Evolutionary conservation across 257 asterid genomes (phyloP), one percentile per base, ranked within the genome.

Genomic region (Oldenlandia corymbosa): DNA sequence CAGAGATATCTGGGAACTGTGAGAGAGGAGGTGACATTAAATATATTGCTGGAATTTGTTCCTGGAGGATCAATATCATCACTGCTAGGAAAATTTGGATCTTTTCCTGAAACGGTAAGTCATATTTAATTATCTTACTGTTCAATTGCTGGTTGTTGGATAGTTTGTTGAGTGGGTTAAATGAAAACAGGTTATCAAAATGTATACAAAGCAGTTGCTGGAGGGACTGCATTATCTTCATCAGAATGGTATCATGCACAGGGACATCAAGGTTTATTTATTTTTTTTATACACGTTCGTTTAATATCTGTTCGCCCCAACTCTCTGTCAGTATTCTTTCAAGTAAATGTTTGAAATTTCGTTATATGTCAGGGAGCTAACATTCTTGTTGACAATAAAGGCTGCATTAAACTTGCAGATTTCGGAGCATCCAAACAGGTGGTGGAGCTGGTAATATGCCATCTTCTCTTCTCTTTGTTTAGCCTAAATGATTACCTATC

Each of bases 361-460:
- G 23, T 69, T 60, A 27, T 53, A 11, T 26, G 43, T 52, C 70
- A 75, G 79, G 79, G 79, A 32, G 79, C 79, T 26, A 75, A 75
- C 75, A 75, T 75, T 64, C 79, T 75, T 28, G 79, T 75, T 61
- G 79, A 75, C 60, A 75, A 75, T 50, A 70, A 66, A 21, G 79
- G 79, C 5, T 70, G 79, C 75, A 75, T 75, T 54, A 75, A 70
- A 67, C 79, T 75, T 60, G 79, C 75, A n/a, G 79, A 75, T 58
- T 75, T 75, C 55, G 79, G 79, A 49, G 79, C 79, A 70, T 75
- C 79, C 31, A 75, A 75, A 39, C 75, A 70, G 50, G 79, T 75
- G 59, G 79, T 70, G 16, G 75, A 75, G 65, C 54, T 75, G 73
- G 79, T 75, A 66, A 64, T 49, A 17, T 27, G 30, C 36, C 23